phyloP scores from a whole-genome alignment of 2,329 filamentous ascomycete genomes.

The Aspergillus pseudoviridinutans region DNA sequence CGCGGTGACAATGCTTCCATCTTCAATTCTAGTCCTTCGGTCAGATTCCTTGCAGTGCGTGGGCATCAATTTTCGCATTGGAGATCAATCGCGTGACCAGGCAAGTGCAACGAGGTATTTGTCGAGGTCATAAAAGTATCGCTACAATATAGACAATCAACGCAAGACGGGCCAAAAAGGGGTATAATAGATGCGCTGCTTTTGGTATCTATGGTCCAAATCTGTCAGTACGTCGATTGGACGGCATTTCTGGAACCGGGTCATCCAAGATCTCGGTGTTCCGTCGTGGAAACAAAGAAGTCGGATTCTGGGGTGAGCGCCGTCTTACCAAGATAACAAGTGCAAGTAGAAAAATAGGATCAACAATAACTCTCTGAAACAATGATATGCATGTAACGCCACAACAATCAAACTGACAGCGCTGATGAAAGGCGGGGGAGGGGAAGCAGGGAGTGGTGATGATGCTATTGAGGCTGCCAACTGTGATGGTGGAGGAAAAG shows the following conservation, averaged over 20 bases:
- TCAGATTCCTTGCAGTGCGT: conserved; percentile 2
- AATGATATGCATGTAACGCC: conserved; percentile 26
- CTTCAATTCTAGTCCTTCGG: conserved; percentile 10
- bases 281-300: background rate
- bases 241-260: background rate
- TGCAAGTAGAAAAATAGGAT: conserved; percentile 11
- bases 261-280: background rate
- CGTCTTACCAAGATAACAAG: conserved; percentile 13
- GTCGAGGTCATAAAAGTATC: conserved; percentile 21
- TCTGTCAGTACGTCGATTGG: conserved; percentile 4
- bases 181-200: conserved; percentile 15
- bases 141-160: conserved; percentile 10
- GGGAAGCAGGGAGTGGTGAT: conserved; percentile 14
- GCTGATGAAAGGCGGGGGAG: conserved; percentile 13
- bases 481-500: conserved; percentile 18
- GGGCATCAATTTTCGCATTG: conserved; percentile 23
- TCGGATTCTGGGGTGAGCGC: background rate
- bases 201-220: conserved; percentile 1
- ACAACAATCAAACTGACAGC: conserved; percentile 18
- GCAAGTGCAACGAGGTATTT: conserved; percentile 5
- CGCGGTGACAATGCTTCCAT: conserved; percentile 49
- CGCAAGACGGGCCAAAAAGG: conserved; percentile 5
- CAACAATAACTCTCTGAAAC: conserved; percentile 25
- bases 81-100: conserved; percentile 4
- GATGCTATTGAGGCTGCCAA: conserved; percentile 8